phyloP scores from a whole-genome alignment of 352 stramenopile species.

The Globisporangium sylvaticum region DNA sequence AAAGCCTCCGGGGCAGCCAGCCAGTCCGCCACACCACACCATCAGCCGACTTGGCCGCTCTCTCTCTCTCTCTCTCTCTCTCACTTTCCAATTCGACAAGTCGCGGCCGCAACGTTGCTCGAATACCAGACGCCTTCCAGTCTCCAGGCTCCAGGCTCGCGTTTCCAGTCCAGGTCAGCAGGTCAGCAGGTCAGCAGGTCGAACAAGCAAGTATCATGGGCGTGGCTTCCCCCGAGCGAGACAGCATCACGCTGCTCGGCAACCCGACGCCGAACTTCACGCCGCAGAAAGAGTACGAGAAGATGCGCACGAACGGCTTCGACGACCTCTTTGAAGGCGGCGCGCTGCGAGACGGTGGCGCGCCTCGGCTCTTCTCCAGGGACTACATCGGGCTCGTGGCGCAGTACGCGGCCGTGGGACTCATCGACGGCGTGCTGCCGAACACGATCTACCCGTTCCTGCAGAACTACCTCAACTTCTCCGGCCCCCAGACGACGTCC shows the following conservation, averaged over 20 bases:
- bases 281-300: background rate
- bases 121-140: background rate
- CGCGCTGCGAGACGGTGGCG: slow-evolving; percentile 35
- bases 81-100: background rate
- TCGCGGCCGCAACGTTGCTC: background rate
- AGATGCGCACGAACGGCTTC: background rate
- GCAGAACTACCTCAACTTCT: slow-evolving; percentile 49
- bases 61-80: background rate
- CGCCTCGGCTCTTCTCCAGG: slow-evolving; percentile 49
- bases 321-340: background rate
- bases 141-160: background rate
- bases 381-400: slow-evolving; percentile 55
- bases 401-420: slow-evolving; percentile 62
- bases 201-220: background rate
- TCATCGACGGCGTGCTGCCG: slow-evolving; percentile 56
- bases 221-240: background rate
- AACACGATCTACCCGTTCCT: slow-evolving; percentile 70
- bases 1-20: background rate
- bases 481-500: slow-evolving; percentile 26
- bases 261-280: background rate
- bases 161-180: background rate
- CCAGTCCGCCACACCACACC: no score
- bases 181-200: background rate
- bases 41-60: background rate
- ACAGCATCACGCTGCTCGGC: background rate